A percentile compares a stretch with the other conserved stretches of the same genome.
phyloP scores from a whole-genome alignment of 805 yeast species.

The Yarrowia sp. region DNA sequence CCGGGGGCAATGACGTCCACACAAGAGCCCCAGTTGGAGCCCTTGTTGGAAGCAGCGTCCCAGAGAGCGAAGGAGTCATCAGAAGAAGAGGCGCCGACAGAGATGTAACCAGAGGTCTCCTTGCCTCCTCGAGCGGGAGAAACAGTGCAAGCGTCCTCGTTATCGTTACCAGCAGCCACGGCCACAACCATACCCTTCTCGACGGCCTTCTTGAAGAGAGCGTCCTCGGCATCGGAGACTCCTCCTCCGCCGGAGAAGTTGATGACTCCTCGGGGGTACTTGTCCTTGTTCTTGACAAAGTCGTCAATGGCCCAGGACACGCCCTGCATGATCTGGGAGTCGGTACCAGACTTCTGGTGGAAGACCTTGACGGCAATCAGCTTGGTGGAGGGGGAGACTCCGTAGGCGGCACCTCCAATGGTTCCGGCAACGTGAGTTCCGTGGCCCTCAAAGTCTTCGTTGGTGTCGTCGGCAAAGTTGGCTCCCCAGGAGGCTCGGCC shows the following conservation, averaged over 20 bases:
- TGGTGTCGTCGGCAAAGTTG: slow-evolving; percentile 69
- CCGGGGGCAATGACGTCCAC: slow-evolving; percentile 98
- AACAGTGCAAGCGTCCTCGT: slow-evolving; percentile 85
- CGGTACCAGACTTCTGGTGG: slow-evolving; percentile 40
- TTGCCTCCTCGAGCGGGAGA: slow-evolving; percentile 70
- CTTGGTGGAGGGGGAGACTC: slow-evolving; percentile 57
- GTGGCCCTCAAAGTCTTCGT: slow-evolving; percentile 87
- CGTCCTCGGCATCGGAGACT: slow-evolving; percentile 77
- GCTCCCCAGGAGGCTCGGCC: slow-evolving; percentile 88
- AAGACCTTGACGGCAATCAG: slow-evolving; percentile 61
- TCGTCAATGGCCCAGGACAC: not conserved
- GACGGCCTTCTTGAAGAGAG: slow-evolving; percentile 88
- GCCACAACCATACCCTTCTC: slow-evolving; percentile 83
- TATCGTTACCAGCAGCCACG: slow-evolving; percentile 95
- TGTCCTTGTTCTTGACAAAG: slow-evolving; percentile 41
- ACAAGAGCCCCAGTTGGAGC: slow-evolving; percentile 79
- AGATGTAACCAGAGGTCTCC: slow-evolving; percentile 53
- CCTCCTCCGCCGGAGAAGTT: slow-evolving; percentile 97
- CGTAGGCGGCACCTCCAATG: slow-evolving; percentile 44
- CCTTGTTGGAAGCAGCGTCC: not conserved
- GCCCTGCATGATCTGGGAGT: not conserved
- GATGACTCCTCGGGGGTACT: slow-evolving; percentile 39
- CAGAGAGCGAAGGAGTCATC: not conserved
- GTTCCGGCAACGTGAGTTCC: slow-evolving; percentile 98
- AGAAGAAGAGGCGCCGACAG: slow-evolving; percentile 72